A percentile compares a stretch with the other conserved stretches of the same genome.
These are phyloP conservation scores for Gossypium aridum DNA, from an alignment of 441 rosid genomes.

Conservation along the genomic window DNA sequence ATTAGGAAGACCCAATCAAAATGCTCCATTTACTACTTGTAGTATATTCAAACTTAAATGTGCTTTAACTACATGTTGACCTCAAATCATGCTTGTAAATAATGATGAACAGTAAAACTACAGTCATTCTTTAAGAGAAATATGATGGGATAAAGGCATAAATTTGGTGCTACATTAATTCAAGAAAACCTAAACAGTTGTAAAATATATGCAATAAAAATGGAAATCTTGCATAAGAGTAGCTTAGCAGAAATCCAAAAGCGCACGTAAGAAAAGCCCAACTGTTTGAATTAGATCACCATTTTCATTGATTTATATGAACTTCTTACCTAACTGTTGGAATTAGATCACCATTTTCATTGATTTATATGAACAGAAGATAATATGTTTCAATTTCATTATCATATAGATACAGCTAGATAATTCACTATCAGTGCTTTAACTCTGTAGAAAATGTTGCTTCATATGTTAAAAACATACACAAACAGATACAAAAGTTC, in stretches of 20 bases:
- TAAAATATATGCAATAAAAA: neutral
- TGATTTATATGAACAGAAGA: neutral
- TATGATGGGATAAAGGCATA: neutral
- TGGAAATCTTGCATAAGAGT: neutral
- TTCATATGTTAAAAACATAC: neutral
- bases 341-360: neutral
- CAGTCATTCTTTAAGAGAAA: neutral
- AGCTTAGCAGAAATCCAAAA: neutral
- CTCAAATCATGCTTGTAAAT: neutral
- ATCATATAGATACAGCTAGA: neutral
- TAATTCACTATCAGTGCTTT: neutral
- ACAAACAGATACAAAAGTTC: neutral
- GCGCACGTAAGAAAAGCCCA: neutral
- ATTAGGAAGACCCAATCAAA: conserved; percentile 52
- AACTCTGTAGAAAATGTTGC: neutral
- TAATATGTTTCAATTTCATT: neutral
- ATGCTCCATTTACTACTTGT: conserved; percentile 26
- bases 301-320: neutral
- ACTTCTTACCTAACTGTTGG: too few species aligned
- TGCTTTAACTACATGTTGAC: neutral
- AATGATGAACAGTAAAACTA: neutral
- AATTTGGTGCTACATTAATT: neutral
- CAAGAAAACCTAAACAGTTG: neutral
- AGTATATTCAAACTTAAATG: neutral
- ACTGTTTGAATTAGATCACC: neutral